Evolutionary conservation across 495 filamentous ascomycete genomes (phyloP), one percentile per base, ranked within the genome.

Genomic region (Podospora bellae-mahoneyi): DNA sequence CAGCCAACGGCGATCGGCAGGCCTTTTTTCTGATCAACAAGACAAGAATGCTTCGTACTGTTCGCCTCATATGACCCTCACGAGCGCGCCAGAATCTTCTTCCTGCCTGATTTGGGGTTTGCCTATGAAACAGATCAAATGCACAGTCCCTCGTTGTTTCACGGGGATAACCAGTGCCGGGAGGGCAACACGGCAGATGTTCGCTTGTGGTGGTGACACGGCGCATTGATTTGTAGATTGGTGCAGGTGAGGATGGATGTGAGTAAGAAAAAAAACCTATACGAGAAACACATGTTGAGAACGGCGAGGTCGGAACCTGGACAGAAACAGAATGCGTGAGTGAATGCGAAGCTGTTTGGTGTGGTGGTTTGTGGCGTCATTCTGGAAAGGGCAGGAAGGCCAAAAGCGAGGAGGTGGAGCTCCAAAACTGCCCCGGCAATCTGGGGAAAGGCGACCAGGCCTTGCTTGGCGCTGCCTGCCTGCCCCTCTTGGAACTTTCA

Each of bases 331-430:
- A 57, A 57, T 5, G 54, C 2, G 54, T 16, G 54, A 5, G 54
- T 23, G 23, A 16, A 5, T 18, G 6, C 18, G 20, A 23, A 13
- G 54, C 9, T 13, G 54, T 18, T 57, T 57, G 55, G 55, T 58
- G 55, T 58, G 55, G 55, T 58, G 55, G 18, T 10, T 58, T 26
- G 55, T 58, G 55, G n/a, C n/a, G 23, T 26, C 55, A 58, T 20
- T 26, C 55, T 19, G 55, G 55, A 4, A 58, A 58, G 15, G 54
- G 54, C 18, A 23, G 20, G 54, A 57, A 39, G 34, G 34, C 34
- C 34, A 39, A 39, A 3, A 39, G 34, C 34, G 10, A 39, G 34
- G 34, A 23, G 23, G 23, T 39, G 34, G 34, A 39, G 34, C 34
- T 23, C 20, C 20, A 23, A 32, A 48, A 13, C 6, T 48, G 39